phyloP scores from a whole-genome alignment of 1,284 basidiomycete species.

The Mrakiaceae sp. region DNA sequence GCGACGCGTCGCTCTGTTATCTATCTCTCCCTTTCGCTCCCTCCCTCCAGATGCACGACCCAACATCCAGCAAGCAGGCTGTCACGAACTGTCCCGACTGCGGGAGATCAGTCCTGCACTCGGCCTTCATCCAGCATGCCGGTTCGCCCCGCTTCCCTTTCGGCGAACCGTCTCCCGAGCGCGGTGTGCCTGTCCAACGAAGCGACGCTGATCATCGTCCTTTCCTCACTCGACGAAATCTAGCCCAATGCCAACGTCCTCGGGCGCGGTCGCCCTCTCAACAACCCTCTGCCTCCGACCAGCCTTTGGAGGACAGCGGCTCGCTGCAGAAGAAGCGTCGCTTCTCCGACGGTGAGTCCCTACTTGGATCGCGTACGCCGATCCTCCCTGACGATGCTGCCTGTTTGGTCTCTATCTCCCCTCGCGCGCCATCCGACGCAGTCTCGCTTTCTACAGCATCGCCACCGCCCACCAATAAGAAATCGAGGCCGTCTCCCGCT shows the following conservation, averaged over 20 bases:
- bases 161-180: background rate
- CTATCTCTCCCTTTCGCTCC: background rate
- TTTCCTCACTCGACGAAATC: background rate
- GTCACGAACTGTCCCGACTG: slow-evolving; percentile 8
- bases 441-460: slow-evolving; percentile 1
- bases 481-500: background rate
- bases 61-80: background rate
- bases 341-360: slow-evolving; percentile 3
- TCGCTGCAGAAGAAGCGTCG: slow-evolving; percentile 3
- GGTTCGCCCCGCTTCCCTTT: background rate
- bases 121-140: slow-evolving; percentile 11
- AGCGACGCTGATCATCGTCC: background rate
- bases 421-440: background rate
- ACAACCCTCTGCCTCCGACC: background rate
- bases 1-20: too few relatives aligned
- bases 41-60: background rate
- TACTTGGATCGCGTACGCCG: background rate
- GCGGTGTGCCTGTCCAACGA: too few relatives aligned
- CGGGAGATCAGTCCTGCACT: slow-evolving; percentile 5
- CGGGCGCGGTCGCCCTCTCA: background rate
- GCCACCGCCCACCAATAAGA: background rate
- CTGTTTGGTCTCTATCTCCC: background rate
- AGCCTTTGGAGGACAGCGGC: background rate
- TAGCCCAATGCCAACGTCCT: slow-evolving; percentile 1
- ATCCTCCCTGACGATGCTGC: background rate